Evolutionary conservation across 768 basidiomycete genomes (phyloP), one percentile per base, ranked within the genome.

Genomic region (Podaxis sp.): DNA sequence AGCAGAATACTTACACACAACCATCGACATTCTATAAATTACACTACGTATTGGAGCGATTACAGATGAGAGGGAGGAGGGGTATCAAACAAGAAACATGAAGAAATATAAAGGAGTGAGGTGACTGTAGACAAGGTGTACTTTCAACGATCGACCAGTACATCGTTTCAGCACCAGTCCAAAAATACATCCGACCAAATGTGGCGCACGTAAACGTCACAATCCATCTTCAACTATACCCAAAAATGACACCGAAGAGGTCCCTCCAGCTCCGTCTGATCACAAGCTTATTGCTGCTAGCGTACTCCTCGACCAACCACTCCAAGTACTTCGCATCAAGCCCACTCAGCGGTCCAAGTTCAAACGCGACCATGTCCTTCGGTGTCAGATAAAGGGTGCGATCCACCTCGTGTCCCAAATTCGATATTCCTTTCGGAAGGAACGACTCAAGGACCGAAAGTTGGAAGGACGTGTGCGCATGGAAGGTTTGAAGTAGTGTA

Each of bases 281-380:
- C 17, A 79, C 69, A 3, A 83, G 70, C 50, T 67, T 70, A 11
- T 40, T 55, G 0, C 57, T 57, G 12, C 59, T 77, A 3, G 80
- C 85, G 63, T 90, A 90, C 72, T 90, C 88, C 55, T 80, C 80
- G 1, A 79, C 83, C 17, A 94, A 76, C 90, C 90, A 93, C 70
- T 91, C 90, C 37, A 93, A 74, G 70, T 93, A 93, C 47, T 77
- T 79, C n/a, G 81, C 86, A 64, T 94, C 92, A 52, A 87, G 69
- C 4, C 78, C 75, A 68, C 91, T 94, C 62, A 91, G 73, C 6
- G 91, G 87, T 1, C 90, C 88, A 0, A 94, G 80, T 70, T 90
- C 90, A 52, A 94, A 86, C 13, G 84, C 77, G 11, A 85, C 58
- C 7, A 93, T 76, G 63, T 91, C 89, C 66, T 80, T 85, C 11